These are phyloP conservation scores for Pseudogymnoascus sp. DNA, from an alignment of 2,329 filamentous ascomycete genomes.

Conservation along the genomic window DNA sequence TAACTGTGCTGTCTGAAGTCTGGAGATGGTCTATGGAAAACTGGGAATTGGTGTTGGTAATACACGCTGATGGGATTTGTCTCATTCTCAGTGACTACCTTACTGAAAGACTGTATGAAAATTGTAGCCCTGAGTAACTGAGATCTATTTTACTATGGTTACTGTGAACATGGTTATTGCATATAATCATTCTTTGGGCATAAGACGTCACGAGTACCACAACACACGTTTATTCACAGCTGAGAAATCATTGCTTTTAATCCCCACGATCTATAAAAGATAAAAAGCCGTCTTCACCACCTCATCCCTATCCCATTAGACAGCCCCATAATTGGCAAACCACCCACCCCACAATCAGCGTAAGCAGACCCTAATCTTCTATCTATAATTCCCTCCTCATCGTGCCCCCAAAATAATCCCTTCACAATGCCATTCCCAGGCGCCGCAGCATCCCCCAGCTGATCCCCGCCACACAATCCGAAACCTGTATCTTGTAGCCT, in stretches of 20 bases:
- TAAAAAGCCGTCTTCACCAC: not conserved
- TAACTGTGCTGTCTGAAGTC: not conserved
- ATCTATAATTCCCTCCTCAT: not conserved
- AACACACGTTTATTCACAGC: not conserved
- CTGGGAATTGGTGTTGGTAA: not conserved
- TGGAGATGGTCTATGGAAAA: not conserved
- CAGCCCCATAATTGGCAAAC: not conserved
- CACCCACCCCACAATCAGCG: not conserved
- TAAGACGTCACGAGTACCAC: not conserved
- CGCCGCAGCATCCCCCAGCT: constrained; percentile 1
- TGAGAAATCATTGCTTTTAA: constrained; percentile 1
- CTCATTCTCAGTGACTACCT: not conserved
- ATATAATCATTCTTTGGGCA: not conserved
- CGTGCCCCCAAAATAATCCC: not conserved
- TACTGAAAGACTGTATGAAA: not conserved
- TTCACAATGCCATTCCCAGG: not conserved
- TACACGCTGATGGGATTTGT: not conserved
- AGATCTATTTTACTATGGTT: not conserved
- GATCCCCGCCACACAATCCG: not conserved
- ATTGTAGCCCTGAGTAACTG: not conserved
- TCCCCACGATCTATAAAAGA: not conserved
- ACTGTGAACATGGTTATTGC: too few species aligned
- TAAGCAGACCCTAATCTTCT: not conserved
- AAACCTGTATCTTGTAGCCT: not conserved
- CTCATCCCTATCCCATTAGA: not conserved